A percentile compares a stretch with the other conserved stretches of the same genome.
Evolutionary conservation across 1,284 basidiomycete genomes (phyloP).

Genomic region (Crocinoboletus sp.): DNA sequence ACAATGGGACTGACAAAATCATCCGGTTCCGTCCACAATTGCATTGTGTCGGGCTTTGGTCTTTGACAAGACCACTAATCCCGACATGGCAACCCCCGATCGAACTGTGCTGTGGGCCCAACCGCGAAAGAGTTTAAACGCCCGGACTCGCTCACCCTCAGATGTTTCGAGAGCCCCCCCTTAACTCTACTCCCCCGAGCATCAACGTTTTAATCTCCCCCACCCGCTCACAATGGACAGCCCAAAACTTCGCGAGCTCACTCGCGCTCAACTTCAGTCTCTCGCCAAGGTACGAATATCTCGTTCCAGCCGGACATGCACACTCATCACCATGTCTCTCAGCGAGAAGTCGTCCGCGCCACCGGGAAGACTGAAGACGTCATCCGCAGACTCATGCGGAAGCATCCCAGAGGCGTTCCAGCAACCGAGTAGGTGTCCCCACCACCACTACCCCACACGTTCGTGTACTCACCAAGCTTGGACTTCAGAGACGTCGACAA

Average conservation of each 20-base stretch:
- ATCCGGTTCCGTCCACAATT: too few relatives aligned
- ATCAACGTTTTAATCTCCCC: not conserved
- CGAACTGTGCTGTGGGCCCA: not conserved
- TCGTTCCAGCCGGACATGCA: not conserved
- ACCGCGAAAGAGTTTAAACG: not conserved
- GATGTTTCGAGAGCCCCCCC: not conserved
- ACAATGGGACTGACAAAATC: not conserved
- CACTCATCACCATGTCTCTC: not conserved
- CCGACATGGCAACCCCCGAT: not conserved
- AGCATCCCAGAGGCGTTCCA: constrained; percentile 27
- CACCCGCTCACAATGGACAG: constrained; percentile 10
- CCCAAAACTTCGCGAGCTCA: constrained; percentile 19
- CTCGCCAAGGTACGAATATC: constrained; percentile 24
- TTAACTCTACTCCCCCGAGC: not conserved
- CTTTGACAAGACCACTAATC: not conserved
- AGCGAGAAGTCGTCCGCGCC: constrained; percentile 24
- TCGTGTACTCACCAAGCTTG: not conserved
- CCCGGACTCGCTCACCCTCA: too few relatives aligned
- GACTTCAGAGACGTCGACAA: constrained; percentile 8
- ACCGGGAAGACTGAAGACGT: constrained; percentile 29
- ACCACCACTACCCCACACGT: too few relatives aligned
- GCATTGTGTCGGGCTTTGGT: too few relatives aligned
- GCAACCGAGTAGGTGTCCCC: constrained; percentile 10
- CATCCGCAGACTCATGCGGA: constrained; percentile 21
- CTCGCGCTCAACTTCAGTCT: constrained; percentile 23